A percentile compares a stretch with the other conserved stretches of the same genome.
Evolutionary conservation across 208 protist genomes (phyloP).

Genomic region (Zelonia costaricensis): DNA sequence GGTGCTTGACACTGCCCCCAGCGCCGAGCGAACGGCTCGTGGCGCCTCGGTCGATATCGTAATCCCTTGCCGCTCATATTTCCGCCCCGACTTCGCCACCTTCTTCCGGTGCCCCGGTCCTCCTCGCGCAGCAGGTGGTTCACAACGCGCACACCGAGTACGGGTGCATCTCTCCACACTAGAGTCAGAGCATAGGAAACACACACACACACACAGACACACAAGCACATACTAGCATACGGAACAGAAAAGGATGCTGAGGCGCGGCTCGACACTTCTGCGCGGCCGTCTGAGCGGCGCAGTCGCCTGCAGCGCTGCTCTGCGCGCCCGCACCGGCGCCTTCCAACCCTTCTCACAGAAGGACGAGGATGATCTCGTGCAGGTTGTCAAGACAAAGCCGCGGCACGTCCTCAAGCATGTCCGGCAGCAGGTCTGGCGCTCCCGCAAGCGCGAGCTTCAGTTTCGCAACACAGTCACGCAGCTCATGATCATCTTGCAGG

Average conservation of each 20-base stretch:
- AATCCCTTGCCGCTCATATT: too few relatives aligned
- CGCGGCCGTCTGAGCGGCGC: conserved; percentile 1
- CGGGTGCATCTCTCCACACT: too few relatives aligned
- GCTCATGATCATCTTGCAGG: conserved; percentile 90
- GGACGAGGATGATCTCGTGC: conserved; percentile 85
- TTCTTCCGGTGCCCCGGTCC: too few relatives aligned
- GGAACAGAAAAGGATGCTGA: neutral
- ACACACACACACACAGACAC: neutral
- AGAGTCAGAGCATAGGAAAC: neutral
- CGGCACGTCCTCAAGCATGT: conserved; percentile 88
- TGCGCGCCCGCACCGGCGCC: conserved; percentile 20
- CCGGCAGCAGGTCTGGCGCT: conserved; percentile 87
- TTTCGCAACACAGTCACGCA: conserved; percentile 91
- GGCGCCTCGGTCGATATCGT: too few relatives aligned
- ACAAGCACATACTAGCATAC: neutral
- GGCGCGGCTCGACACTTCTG: neutral
- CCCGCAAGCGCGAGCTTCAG: conserved; percentile 81
- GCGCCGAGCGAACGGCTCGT: too few relatives aligned
- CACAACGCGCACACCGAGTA: too few relatives aligned
- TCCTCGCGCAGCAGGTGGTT: too few relatives aligned
- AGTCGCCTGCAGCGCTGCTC: conserved; percentile 4
- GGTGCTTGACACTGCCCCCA: too few relatives aligned
- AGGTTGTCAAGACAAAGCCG: conserved; percentile 85
- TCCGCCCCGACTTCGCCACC: too few relatives aligned
- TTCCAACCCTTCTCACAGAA: conserved; percentile 88